These are phyloP conservation scores for Raddia distichophylla DNA, from an alignment of 176 grass and related monocot genomes.

Conservation along the genomic window DNA sequence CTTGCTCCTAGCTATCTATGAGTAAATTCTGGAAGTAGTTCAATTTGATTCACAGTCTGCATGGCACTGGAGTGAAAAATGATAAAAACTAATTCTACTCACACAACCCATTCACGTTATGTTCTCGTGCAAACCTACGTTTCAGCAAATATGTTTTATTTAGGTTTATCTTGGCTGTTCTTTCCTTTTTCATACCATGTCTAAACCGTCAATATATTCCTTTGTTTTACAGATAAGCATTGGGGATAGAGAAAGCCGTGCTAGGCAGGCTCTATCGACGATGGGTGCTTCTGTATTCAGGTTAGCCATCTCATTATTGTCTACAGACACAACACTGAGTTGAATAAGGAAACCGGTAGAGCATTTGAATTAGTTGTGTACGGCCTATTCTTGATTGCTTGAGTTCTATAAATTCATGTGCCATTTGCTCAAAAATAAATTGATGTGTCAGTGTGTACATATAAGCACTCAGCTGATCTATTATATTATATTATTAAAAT, in stretches of 20 bases:
- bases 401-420: not conserved
- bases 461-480: not conserved
- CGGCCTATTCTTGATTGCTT: not conserved
- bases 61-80: not conserved
- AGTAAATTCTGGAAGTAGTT: conserved; percentile 21
- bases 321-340: conserved; percentile 14
- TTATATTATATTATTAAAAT: too few species aligned
- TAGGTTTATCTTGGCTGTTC: conserved; percentile 16
- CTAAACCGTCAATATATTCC: conserved; percentile 27
- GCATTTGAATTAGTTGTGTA: conserved; percentile 19
- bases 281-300: conserved; percentile 98
- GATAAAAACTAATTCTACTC: conserved; percentile 4
- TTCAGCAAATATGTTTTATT: not conserved
- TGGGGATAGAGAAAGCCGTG: conserved; percentile 72
- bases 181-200: conserved; percentile 5
- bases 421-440: not conserved
- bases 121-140: conserved; percentile 17
- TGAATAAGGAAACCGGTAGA: conserved; percentile 18
- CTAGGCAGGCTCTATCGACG: conserved; percentile 76
- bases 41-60: conserved; percentile 4
- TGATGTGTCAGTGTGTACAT: not conserved
- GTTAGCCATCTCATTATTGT: conserved; percentile 51
- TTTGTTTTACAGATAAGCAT: conserved; percentile 59
- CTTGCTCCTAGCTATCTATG: not conserved
- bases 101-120: conserved; percentile 8